Evolutionary conservation across 306 rosid species (phyloP), one percentile per base, ranked within the genome.

Genomic region (Hippophae gyantsensis): DNA sequence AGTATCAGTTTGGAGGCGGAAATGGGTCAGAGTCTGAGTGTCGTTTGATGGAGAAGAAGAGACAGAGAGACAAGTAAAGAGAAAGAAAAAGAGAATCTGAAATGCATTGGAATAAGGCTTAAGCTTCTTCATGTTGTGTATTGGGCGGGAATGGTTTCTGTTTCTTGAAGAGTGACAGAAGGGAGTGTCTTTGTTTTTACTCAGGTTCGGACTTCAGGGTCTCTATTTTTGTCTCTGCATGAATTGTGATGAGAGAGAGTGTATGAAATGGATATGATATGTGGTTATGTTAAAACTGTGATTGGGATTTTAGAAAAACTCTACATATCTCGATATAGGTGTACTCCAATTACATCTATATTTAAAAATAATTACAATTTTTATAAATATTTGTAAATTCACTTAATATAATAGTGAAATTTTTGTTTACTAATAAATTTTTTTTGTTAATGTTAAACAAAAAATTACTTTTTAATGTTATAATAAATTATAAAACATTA

Each of bases 1-100:
- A 8, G 77, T 41, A 55, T 92, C 99, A n/a, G 85, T 58, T 14
- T 72, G 76, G 51, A 57, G 70, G 42, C 94, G 88, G 71, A 92
- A 92, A 10, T 61, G 76, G 52, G 79, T 74, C 60, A 92, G 95
- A 3, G 93, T 75, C 3, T 61, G 58, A 0, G 97, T 84, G 75
- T 92, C 99, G 56, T 86, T 84, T 7, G 60, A 69, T 9, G 56
- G 13, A 11, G 70, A 58, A 60, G 74, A 55, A 40, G 53, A 71
- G 53, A 71, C 6, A 52, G 68, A n/a, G 66, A 13, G 67, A 77
- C 41, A 23, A 14, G 5, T 9, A 2, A 32, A 10, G 73, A 50
- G 64, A 46, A 25, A 46, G 64, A 68, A 5, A 63, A 26, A 55
- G 44, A 62, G 43, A 58, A 27, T 49, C 5, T 42, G 40, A 26